Base-by-base conservation (phyloP, 345 rosid genomes). In the Atalantia buxifolia region DNA sequence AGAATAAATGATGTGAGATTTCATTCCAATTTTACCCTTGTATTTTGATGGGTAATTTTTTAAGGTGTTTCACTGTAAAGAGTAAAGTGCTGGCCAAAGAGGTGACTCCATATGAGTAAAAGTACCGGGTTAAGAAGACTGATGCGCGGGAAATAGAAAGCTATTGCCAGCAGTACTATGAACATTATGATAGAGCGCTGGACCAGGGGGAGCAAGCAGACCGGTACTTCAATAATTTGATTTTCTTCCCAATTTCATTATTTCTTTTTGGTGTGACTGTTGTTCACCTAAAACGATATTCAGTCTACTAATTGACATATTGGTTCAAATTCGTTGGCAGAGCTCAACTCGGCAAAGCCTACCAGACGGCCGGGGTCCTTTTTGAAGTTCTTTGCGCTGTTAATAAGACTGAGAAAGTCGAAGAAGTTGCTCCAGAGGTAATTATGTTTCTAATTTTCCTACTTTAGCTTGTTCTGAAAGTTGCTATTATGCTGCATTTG, bases 301-400 rank as follows among this genome's bases (percentile, higher is more conserved):
- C 64, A 25, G 9, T 61, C 13, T 27, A 30, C 28, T 62, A 69
- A 22, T 24, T 67, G 42, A 31, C 27, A 33, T 69, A 61, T 48
- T 27, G 75, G 78, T 35, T 53, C 66, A 53, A 67, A 72, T 73
- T 83, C 77, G 71, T 82, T 78, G 80, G 53, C 86, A 96, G 99
- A 85, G 99, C 97, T 86, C 99, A 96, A 85, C 98, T 96, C 83
- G 99, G 96, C 42, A 94, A 96, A 86, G 99, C 97, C 82, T 96
- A 96, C 84, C 97, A 94, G 88, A 96, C 98, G 13, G 99, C 99
- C 1, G 99, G 99, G 66, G 97, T 96, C 69, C 99, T 96, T 77
- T 96, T 90, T 84, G 98, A 96, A 89, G 99, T 94, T 76, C 97
- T 96, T 72, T 94, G 95, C 72, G 99, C 99, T 25, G 99, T 96